Percentiles rank a stretch among this genome's conserved stretches.
These are phyloP conservation scores for Fusarium caatingaense DNA, from an alignment of 2,329 filamentous ascomycete species.

Conservation along the genomic window DNA sequence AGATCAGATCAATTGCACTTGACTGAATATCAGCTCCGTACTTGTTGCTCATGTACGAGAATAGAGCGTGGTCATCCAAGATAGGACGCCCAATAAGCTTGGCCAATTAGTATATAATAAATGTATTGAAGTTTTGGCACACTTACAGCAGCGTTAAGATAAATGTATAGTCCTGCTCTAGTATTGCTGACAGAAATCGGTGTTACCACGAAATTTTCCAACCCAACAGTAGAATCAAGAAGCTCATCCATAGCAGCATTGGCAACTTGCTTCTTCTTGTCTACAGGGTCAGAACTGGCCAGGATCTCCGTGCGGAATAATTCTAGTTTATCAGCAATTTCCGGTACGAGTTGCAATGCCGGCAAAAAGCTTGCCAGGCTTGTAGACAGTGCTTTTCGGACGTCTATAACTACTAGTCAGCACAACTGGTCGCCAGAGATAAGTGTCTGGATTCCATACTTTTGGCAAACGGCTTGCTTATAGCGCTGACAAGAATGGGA, in stretches of 20 bases:
- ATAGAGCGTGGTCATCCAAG: constrained; percentile 81
- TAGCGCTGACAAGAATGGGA: constrained; percentile 62
- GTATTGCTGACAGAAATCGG: constrained; percentile 80
- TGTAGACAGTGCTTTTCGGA: constrained; percentile 62
- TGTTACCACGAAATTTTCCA: constrained; percentile 65
- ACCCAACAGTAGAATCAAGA: constrained; percentile 65
- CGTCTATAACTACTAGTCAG: constrained; percentile 50
- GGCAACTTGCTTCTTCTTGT: constrained; percentile 62
- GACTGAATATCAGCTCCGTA: constrained; percentile 85
- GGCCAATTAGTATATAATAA: constrained; percentile 10
- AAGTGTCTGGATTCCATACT: constrained; percentile 52
- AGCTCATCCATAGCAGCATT: constrained; percentile 66
- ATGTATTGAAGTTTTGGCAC: rapidly evolving
- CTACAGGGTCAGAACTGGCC: constrained; percentile 64
- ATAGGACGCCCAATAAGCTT: constrained; percentile 85
- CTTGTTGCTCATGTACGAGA: constrained; percentile 84
- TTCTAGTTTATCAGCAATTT: constrained; percentile 66
- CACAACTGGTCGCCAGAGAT: neutral
- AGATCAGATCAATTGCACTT: constrained; percentile 83
- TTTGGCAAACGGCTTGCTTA: constrained; percentile 65
- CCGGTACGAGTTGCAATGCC: constrained; percentile 66
- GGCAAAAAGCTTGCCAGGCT: constrained; percentile 66
- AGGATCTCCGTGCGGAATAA: constrained; percentile 68
- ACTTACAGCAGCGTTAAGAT: constrained; percentile 81
- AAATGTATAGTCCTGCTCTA: constrained; percentile 85